Evolutionary conservation across 139 green algal species (phyloP), one percentile per base, ranked within the genome.

Genomic region (Eudorina sp.): DNA sequence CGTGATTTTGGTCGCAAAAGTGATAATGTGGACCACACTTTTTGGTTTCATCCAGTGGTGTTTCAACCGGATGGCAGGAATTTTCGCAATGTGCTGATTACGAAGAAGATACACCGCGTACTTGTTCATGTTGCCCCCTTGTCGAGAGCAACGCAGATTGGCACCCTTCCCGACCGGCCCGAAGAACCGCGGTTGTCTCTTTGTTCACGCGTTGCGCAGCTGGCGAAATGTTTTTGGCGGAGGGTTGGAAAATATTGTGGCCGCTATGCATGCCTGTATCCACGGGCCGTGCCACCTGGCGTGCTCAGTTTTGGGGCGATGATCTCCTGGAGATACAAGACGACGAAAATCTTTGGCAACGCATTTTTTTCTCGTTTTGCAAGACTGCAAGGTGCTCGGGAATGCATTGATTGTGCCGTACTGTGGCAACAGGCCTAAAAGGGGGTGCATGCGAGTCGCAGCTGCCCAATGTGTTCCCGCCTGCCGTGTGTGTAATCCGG

Each of bases 321-420:
- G 70, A 79, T 41, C 40, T 55, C 70, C 25, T 38, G 70, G 70
- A 58, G 31, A 48, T 77, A 53, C 68, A 77, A 77, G 40, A 62
- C 45, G 73, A 81, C 73, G 73, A 81, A 77, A 81, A 81, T 64
- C 73, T 81, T 43, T 81, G 43, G 70, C 70, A 80, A 80, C 21
- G 68, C 41, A 64, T 64, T 81, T 81, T 73, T 81, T 80, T 62
- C 46, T 81, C 73, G 43, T 62, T 62, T 79, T 81, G 43, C 45
- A 81, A 81, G 45, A 62, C 45, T 81, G 43, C 45, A 81, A 62
- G 73, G 73, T 81, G 73, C 73, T 81, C 45, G 27, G 73, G 73
- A 81, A 64, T 81, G 73, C 72, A 80, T 81, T 18, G 27, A 81
- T 81, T 81, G 70, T 81, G 73, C 73, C 45, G n/a, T n/a, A n/a